Percentiles rank a stretch among this genome's conserved stretches.
These are phyloP conservation scores for Aspergillus cavernicola DNA, from an alignment of 495 filamentous ascomycete genomes.

Conservation along the genomic window DNA sequence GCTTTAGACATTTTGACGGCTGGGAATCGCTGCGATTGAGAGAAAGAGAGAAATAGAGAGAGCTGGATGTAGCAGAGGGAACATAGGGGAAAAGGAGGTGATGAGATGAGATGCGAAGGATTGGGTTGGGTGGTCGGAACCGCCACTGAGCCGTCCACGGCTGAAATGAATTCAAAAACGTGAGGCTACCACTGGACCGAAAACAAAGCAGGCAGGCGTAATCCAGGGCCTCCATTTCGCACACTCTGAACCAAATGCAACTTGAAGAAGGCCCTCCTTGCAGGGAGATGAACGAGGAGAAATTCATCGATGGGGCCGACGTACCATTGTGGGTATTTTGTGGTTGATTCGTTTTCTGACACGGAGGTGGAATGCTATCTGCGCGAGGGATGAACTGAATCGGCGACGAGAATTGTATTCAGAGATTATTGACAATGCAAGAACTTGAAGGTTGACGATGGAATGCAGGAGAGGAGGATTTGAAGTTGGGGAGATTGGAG, in stretches of 20 bases:
- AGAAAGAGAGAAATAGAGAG: constrained; percentile 2
- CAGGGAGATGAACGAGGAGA: constrained; percentile 1
- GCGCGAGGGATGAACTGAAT: not conserved
- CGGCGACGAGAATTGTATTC: not conserved
- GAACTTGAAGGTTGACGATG: not conserved
- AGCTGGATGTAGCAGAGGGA: not conserved
- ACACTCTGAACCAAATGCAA: too few relatives aligned
- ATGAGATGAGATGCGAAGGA: not conserved
- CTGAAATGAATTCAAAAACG: constrained; percentile 1
- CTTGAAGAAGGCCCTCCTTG: constrained; percentile 2
- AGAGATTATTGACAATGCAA: not conserved
- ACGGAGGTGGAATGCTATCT: constrained; percentile 3
- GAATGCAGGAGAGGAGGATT: constrained; percentile 11
- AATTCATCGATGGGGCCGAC: constrained; percentile 5
- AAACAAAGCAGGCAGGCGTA: not conserved
- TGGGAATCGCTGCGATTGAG: not conserved
- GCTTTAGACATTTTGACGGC: constrained; percentile 13
- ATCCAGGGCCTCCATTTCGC: not conserved
- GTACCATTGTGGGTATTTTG: constrained; percentile 10
- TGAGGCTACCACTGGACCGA: not conserved
- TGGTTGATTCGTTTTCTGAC: not conserved
- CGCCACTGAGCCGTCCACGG: constrained; percentile 5
- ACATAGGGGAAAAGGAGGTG: not conserved
- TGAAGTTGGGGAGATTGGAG: constrained; percentile 8
- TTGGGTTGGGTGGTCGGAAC: constrained; percentile 1